Base-by-base conservation (phyloP, 345 rosid species). In the Gossypium rotundifolium region DNA sequence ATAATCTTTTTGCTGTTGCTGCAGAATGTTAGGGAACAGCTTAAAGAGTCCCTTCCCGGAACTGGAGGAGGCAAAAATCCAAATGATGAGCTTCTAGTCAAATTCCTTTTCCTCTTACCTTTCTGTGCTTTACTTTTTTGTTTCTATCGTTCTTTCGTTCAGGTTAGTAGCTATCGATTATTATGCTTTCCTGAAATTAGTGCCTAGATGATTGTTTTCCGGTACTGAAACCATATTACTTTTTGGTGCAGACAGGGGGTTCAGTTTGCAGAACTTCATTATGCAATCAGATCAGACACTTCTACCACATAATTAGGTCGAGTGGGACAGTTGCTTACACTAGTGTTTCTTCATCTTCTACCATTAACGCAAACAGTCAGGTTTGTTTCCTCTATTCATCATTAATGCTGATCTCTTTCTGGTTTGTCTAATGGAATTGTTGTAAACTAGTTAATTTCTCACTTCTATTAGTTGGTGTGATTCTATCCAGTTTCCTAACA, bases 21-120 rank as follows among this genome's bases (percentile, higher is more conserved):
- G 77, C 87, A 94, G 98, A 86, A 75, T 77, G 83, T 84, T 63
- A 87, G 98, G 82, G 87, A 74, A 74, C 83, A 71, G 59, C 98
- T 94, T 70, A 88, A 85, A 48, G 98, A 89, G 76, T 79, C 91
- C 77, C 98, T 92, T 82, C 98, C 98, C 76, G 98, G 98, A 79
- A 92, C 94, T 65, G 87, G 85, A 83, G 91, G 90, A 84, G 98
- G 98, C 58, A 82, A 82, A 78, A 92, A 85, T 84, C 98, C 92
- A n/a, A 81, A 80, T 1, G 90, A 87, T 80, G 88, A 86, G 61
- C 75, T 89, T 60, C 33, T 87, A 0, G 90, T 89, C 82, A 94
- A 85, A 74, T 72, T 89, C 73, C 97, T 94, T 63, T 87, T 86
- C 85, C 74, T 92, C 72, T 78, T 89, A 20, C 98, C 98, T 1